A percentile compares a stretch with the other conserved stretches of the same genome.
phyloP scores from a whole-genome alignment of 169 alveolate species.

The Plasmodium vivax region DNA sequence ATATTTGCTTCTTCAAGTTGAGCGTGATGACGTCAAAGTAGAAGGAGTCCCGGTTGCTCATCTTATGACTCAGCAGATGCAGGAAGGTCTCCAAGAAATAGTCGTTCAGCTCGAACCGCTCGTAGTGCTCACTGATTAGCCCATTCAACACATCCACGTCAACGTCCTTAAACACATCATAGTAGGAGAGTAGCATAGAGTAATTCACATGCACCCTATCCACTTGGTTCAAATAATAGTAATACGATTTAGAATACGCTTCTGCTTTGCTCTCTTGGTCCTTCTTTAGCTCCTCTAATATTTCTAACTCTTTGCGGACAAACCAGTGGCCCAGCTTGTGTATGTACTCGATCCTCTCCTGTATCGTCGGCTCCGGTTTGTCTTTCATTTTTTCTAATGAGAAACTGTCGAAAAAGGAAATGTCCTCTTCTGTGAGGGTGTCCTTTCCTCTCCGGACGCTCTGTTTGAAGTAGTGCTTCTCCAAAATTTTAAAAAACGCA shows the following conservation, averaged over 20 bases:
- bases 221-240: constrained; percentile 14
- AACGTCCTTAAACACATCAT: constrained; percentile 51
- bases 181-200: constrained; percentile 11
- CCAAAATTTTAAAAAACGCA: constrained; percentile 12
- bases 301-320: background rate
- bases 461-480: background rate
- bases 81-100: constrained; percentile 42
- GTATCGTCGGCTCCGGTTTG: background rate
- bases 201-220: background rate
- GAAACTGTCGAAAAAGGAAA: constrained; percentile 11
- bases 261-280: background rate
- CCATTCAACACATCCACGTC: constrained; percentile 8
- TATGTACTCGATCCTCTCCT: constrained; percentile 12
- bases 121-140: constrained; percentile 32
- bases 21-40: constrained; percentile 54
- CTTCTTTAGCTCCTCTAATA: background rate
- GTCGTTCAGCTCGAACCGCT: constrained; percentile 19
- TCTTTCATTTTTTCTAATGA: background rate
- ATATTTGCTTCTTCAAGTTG: constrained; percentile 19
- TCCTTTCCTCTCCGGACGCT: background rate
- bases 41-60: background rate
- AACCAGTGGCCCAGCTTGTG: constrained; percentile 22
- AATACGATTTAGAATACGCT: constrained; percentile 31
- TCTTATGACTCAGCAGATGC: constrained; percentile 6
- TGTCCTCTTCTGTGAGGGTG: constrained; percentile 35